phyloP scores from a whole-genome alignment of 495 filamentous ascomycete genomes.

The Parmelia sp. region DNA sequence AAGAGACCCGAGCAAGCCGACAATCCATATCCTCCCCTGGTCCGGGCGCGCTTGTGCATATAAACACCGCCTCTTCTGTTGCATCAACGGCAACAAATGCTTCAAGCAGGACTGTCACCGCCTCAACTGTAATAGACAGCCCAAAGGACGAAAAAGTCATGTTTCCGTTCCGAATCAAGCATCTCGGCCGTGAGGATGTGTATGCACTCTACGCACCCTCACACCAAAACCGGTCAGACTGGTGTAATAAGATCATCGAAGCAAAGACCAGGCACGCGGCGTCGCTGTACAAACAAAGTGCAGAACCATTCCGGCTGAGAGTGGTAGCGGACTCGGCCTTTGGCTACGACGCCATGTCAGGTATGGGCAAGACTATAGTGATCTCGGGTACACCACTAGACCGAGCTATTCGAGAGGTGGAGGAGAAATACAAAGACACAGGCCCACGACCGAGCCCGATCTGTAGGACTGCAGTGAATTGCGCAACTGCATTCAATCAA shows the following conservation, averaged over 20 bases:
- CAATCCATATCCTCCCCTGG: slow-evolving; percentile 46
- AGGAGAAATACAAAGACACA: slow-evolving; percentile 58
- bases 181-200: slow-evolving; percentile 75
- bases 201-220: slow-evolving; percentile 83
- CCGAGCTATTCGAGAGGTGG: slow-evolving; percentile 82
- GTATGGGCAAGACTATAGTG: slow-evolving; percentile 47
- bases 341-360: slow-evolving; percentile 60
- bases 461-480: slow-evolving; percentile 81
- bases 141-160: slow-evolving; percentile 71
- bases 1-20: slow-evolving; percentile 46
- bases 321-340: slow-evolving; percentile 93
- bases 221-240: slow-evolving; percentile 67
- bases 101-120: slow-evolving; percentile 41
- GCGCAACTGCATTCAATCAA: slow-evolving; percentile 79
- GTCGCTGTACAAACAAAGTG: slow-evolving; percentile 83
- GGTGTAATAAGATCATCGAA: slow-evolving; percentile 88
- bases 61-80: slow-evolving; percentile 50
- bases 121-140: slow-evolving; percentile 47
- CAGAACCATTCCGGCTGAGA: slow-evolving; percentile 87
- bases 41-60: slow-evolving; percentile 56
- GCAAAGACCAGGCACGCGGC: slow-evolving; percentile 91
- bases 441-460: slow-evolving; percentile 65
- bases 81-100: slow-evolving; percentile 41
- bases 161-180: slow-evolving; percentile 93
- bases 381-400: slow-evolving; percentile 90